Base-by-base conservation (phyloP, 805 yeast species). In the Wickerhamiella azymoides region DNA sequence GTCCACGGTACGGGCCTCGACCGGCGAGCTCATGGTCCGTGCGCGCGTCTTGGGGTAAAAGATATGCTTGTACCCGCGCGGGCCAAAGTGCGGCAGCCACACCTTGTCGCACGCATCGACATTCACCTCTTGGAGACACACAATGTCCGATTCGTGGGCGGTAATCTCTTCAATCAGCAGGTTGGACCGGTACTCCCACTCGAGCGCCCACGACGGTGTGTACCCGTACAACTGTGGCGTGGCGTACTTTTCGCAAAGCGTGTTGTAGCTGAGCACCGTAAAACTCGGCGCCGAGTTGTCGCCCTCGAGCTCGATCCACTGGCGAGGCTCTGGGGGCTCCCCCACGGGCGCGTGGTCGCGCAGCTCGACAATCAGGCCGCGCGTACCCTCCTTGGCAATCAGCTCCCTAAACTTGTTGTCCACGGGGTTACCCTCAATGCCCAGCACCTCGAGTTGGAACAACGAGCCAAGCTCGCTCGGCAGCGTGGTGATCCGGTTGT, bases 101-200 rank as follows among this genome's bases (percentile, higher is more conserved):
- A 76, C 81, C 37, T 86, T 94, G 55, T 85, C 89, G 63, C 70
- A 84, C 0, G 92, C 79, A 50, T 76, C 75, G 0, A 88, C 77
- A 62, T 92, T 97, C 41, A 92, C 96, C 64, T 92, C 99, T 69
- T 92, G 98, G 64, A 92, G 68, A 68, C 97, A 88, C 18, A 92
- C 63, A 32, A 92, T 69, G 62, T 92, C 96, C 21, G 88, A 73
- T 47, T 74, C 71, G 52, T 68, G 72, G 10, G 70, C 68, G 38
- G 78, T 57, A 13, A 92, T 71, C 61, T 92, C 94, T 50, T 80
- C 76, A 47, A 78, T 76, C 52, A 92, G 70, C 36, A 76, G 68
- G 50, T 82, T 79, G 57, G 81, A 76, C 63, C 99, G 80, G 64
- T 80, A 86, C 10, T 82, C 82, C 97, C 97, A 89, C 45, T 78